Evolutionary conservation across 163 green algal genomes (phyloP).

Genomic region (Smithsoniella earleae): DNA sequence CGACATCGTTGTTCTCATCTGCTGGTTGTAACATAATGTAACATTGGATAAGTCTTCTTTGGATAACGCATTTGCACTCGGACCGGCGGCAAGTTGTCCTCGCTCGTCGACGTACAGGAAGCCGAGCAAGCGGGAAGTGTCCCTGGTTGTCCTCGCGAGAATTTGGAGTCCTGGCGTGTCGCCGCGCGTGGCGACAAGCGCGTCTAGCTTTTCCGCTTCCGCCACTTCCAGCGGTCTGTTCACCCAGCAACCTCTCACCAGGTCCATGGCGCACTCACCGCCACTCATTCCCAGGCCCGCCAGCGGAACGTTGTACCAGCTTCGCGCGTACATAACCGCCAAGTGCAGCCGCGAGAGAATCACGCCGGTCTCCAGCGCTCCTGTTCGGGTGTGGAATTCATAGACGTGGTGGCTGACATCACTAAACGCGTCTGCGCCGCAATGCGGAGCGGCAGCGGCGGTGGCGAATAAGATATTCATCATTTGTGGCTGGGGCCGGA

Average conservation of each 20-base stretch:
- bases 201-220: neutral
- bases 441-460: no score
- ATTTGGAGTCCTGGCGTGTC: no score
- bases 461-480: no score
- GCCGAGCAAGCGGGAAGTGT: no score
- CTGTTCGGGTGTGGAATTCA: slow-evolving; percentile 42
- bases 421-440: neutral
- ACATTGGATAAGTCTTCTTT: no score
- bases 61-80: no score
- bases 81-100: no score
- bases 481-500: neutral
- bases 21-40: no score
- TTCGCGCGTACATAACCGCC: slow-evolving; percentile 49
- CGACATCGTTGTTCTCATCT: no score
- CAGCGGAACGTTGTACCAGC: slow-evolving; percentile 9
- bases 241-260: slow-evolving; percentile 12
- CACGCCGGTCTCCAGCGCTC: slow-evolving; percentile 37
- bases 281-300: slow-evolving; percentile 12
- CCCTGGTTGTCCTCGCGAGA: no score
- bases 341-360: slow-evolving; percentile 46
- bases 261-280: slow-evolving; percentile 10
- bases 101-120: no score
- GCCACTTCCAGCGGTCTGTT: neutral
- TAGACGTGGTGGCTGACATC: slow-evolving; percentile 37
- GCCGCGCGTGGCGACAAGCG: no score